Conservation (phyloP, 257 asterid genomes). For the Phtheirospermum japonicum region DNA sequence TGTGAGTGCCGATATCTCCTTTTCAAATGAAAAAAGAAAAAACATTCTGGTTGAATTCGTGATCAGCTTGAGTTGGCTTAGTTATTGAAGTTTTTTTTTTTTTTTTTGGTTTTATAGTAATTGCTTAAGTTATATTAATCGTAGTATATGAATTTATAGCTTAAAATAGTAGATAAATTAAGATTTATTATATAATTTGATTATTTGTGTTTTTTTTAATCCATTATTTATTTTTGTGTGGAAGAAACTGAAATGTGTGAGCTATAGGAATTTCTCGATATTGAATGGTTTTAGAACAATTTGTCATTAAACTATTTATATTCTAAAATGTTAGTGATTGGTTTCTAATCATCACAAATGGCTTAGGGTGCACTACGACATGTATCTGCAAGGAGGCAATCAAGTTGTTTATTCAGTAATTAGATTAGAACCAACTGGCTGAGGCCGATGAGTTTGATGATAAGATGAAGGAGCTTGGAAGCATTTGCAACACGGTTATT, state of each 20-base stretch:
- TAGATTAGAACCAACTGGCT: too few species aligned
- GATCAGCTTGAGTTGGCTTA: constrained; percentile 8
- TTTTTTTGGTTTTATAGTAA: neutral
- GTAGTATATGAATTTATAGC: too few species aligned
- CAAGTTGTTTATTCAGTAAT: too few species aligned
- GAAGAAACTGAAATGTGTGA: neutral
- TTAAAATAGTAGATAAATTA: neutral
- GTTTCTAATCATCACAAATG: constrained; percentile 31
- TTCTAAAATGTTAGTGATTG: constrained; percentile 13
- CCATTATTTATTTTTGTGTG: neutral
- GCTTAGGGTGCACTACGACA: constrained; percentile 87
- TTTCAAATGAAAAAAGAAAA: too few species aligned
- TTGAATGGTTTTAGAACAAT: constrained; percentile 2
- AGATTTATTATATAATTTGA: neutral
- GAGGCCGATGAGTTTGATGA: neutral
- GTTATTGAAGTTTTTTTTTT: constrained; percentile 18
- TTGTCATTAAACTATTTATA: neutral
- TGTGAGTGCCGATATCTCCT: constrained; percentile 43
- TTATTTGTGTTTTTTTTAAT: neutral
- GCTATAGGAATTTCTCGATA: neutral
- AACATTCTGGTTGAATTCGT: too few species aligned
- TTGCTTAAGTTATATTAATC: neutral
- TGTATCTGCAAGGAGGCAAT: constrained; percentile 85
- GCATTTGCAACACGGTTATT: too few species aligned
- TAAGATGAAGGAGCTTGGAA: constrained; percentile 28